phyloP scores from a whole-genome alignment of 1,284 basidiomycete genomes.

The Dichomitus squalens region DNA sequence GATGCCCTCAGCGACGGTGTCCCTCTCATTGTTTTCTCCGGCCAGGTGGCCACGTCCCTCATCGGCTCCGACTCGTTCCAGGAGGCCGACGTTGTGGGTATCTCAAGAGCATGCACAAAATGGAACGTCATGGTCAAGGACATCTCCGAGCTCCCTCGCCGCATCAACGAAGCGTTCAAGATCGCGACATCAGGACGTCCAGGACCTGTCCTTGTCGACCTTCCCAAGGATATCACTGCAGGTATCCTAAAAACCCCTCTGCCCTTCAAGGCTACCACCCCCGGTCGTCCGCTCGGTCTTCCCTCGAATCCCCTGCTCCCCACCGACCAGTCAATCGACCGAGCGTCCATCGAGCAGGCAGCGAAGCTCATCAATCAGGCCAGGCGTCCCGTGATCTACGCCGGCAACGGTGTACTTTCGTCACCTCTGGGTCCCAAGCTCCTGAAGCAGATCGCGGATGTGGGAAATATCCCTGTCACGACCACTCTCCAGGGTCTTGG shows the following conservation, averaged over 20 bases:
- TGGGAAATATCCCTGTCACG: slow-evolving; percentile 95
- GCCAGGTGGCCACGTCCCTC: slow-evolving; percentile 97
- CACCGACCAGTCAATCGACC: slow-evolving; percentile 59
- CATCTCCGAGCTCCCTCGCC: slow-evolving; percentile 89
- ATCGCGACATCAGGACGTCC: slow-evolving; percentile 97
- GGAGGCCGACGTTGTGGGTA: slow-evolving; percentile 96
- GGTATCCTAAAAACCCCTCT: slow-evolving; percentile 62
- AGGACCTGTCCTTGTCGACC: slow-evolving; percentile 95
- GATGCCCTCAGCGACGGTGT: slow-evolving; percentile 96
- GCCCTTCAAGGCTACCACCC: slow-evolving; percentile 87
- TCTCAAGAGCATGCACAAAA: slow-evolving; percentile 96
- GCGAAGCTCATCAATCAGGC: slow-evolving; percentile 92
- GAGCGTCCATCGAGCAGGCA: slow-evolving; percentile 75
- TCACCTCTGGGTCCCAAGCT: slow-evolving; percentile 84
- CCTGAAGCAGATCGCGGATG: slow-evolving; percentile 78
- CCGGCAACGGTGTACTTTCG: slow-evolving; percentile 89
- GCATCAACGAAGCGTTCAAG: slow-evolving; percentile 99
- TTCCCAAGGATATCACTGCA: slow-evolving; percentile 98
- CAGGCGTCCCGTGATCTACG: slow-evolving; percentile 91
- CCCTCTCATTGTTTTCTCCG: slow-evolving; percentile 94
- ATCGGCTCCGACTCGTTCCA: slow-evolving; percentile 99
- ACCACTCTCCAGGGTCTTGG: slow-evolving; percentile 97
- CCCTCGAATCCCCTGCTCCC: slow-evolving; percentile 75
- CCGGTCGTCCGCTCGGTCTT: slow-evolving; percentile 77
- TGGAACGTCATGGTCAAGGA: slow-evolving; percentile 99